phyloP scores from a whole-genome alignment of 257 asterid genomes.

The Gentiana straminea region DNA sequence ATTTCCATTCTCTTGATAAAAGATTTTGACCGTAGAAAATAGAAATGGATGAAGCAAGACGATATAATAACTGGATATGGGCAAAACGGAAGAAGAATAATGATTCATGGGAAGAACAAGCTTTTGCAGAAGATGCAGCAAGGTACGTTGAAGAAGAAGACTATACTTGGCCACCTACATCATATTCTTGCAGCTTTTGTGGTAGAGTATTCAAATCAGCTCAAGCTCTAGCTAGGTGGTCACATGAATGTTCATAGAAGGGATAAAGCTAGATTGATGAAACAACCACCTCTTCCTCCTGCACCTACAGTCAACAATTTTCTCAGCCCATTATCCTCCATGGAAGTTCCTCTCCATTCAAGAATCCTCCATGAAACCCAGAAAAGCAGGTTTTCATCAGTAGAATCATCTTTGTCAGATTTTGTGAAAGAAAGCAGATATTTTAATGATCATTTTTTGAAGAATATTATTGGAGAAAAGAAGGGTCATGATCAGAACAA shows the following conservation, averaged over 20 bases:
- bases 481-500: slow-evolving; percentile 13
- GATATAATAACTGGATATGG: slow-evolving; percentile 36
- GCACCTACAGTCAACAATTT: slow-evolving; percentile 8
- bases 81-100: slow-evolving; percentile 42
- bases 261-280: slow-evolving; percentile 49
- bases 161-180: slow-evolving; percentile 60
- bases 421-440: slow-evolving; percentile 21
- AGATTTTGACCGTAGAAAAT: too few relatives aligned
- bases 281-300: slow-evolving; percentile 21
- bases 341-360: slow-evolving; percentile 18
- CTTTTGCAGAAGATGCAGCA: slow-evolving; percentile 74
- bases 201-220: slow-evolving; percentile 63
- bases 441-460: slow-evolving; percentile 16
- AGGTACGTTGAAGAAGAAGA: slow-evolving; percentile 47
- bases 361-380: slow-evolving; percentile 19
- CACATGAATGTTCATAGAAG: slow-evolving; percentile 64
- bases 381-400: slow-evolving; percentile 7
- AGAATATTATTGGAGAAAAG: slow-evolving; percentile 1
- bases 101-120: slow-evolving; percentile 94
- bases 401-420: slow-evolving; percentile 40
- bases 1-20: too few relatives aligned
- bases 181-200: slow-evolving; percentile 56
- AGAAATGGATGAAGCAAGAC: too few relatives aligned
- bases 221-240: slow-evolving; percentile 68
- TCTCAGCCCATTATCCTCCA: slow-evolving; percentile 3